Evolutionary conservation across 345 rosid genomes (phyloP).

Genomic region (Citrus sp.): DNA sequence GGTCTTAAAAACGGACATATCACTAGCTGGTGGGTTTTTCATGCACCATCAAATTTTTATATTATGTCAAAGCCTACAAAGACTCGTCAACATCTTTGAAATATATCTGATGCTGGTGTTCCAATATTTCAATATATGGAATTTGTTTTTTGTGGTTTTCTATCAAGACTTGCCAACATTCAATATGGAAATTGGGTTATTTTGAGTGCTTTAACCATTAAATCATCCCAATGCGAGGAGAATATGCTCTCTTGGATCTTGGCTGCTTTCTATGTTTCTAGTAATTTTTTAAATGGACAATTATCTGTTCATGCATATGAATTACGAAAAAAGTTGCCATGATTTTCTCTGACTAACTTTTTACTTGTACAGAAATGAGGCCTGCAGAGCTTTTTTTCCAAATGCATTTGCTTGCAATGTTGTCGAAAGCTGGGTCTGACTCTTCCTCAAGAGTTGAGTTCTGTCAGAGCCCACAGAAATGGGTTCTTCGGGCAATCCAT

Average conservation of each 20-base stretch:
- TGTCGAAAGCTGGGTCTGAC: constrained; percentile 31
- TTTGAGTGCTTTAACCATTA: neutral
- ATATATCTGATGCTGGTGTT: neutral
- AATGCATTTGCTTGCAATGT: constrained; percentile 85
- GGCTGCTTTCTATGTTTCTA: neutral
- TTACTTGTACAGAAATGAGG: constrained; percentile 62
- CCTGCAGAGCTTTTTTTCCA: constrained; percentile 87
- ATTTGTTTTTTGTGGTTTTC: neutral
- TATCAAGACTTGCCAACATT: neutral
- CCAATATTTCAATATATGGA: neutral
- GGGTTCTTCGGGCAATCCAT: constrained; percentile 89
- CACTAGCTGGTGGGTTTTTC: neutral
- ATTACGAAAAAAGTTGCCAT: neutral
- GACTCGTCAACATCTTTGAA: neutral
- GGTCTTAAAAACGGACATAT: neutral
- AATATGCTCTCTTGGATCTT: neutral
- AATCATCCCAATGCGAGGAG: neutral
- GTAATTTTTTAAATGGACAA: neutral
- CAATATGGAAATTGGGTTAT: neutral
- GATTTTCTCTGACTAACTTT: neutral
- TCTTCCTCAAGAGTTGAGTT: constrained; percentile 39
- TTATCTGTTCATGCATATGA: neutral
- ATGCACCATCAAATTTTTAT: neutral
- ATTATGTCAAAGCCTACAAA: neutral
- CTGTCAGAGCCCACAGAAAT: constrained; percentile 66